These are phyloP conservation scores for Mucor velutinosus DNA, from an alignment of 371 early-diverging fungal genomes.

Conservation along the genomic window DNA sequence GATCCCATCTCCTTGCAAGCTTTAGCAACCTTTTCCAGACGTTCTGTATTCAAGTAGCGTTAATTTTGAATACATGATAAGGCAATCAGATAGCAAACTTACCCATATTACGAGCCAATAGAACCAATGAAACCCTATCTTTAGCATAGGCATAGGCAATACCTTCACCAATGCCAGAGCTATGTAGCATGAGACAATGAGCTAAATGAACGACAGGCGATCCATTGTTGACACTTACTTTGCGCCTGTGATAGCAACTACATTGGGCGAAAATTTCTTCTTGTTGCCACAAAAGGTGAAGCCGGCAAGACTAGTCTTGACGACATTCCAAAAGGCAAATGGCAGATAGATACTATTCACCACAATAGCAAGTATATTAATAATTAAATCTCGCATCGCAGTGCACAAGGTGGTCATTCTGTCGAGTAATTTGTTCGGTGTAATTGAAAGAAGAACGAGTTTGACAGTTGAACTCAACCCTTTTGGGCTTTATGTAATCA, in stretches of 20 bases:
- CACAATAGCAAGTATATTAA: slow-evolving; percentile 8
- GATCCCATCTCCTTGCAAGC: slow-evolving; percentile 20
- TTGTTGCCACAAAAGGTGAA: background rate
- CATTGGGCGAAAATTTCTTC: slow-evolving; percentile 7
- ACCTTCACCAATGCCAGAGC: slow-evolving; percentile 27
- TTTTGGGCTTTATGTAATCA: background rate
- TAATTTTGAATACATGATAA: background rate
- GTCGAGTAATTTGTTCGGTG: background rate
- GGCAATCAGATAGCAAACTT: background rate
- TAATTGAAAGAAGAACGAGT: background rate
- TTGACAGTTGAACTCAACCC: background rate
- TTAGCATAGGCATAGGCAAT: slow-evolving; percentile 19
- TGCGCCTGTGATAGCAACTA: slow-evolving; percentile 28
- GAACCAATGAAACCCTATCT: slow-evolving; percentile 17
- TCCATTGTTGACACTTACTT: slow-evolving; percentile 6
- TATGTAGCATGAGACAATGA: background rate
- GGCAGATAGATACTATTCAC: slow-evolving; percentile 10
- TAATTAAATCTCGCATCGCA: slow-evolving; percentile 14
- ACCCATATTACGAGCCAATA: slow-evolving; percentile 24
- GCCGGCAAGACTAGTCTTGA: background rate
- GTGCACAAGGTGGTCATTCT: slow-evolving; percentile 17
- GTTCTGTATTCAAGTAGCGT: slow-evolving; percentile 2
- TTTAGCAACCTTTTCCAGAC: slow-evolving; percentile 23
- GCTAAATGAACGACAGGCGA: background rate
- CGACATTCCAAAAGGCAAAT: slow-evolving; percentile 7